Percentiles rank a stretch among this genome's conserved stretches.
Conservation (phyloP, 2,329 filamentous ascomycete genomes). For the Verticillium dahliae region DNA sequence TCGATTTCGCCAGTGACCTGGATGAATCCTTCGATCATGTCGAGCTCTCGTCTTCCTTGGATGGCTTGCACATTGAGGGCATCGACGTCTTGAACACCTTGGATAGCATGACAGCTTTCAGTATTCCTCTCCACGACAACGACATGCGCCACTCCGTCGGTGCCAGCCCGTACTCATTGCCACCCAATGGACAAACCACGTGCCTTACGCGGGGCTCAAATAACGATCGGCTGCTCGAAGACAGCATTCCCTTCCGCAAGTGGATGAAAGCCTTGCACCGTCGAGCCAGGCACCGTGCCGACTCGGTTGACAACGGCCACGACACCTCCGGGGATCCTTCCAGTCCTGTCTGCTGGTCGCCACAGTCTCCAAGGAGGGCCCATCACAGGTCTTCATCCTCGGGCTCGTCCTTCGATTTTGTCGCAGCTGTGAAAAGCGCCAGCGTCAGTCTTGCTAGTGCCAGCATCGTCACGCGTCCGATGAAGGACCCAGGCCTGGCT, state of each 20-base stretch:
- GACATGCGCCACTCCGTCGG: background rate
- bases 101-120: slow-evolving; percentile 32
- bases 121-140: slow-evolving; percentile 19
- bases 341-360: slow-evolving; percentile 15
- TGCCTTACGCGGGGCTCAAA: background rate
- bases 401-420: slow-evolving; percentile 69
- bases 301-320: slow-evolving; percentile 4
- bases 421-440: slow-evolving; percentile 75
- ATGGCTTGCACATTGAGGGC: slow-evolving; percentile 17
- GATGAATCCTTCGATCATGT: slow-evolving; percentile 23
- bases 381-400: slow-evolving; percentile 57
- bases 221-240: slow-evolving; percentile 1
- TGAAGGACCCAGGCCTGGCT: slow-evolving; percentile 43
- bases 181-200: background rate
- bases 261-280: slow-evolving; percentile 68
- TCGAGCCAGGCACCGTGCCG: slow-evolving; percentile 39
- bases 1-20: slow-evolving; percentile 19
- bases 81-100: slow-evolving; percentile 28
- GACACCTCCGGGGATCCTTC: slow-evolving; percentile 23
- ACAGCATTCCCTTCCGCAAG: slow-evolving; percentile 53
- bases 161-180: background rate
- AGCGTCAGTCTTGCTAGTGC: slow-evolving; percentile 70
- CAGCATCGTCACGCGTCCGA: slow-evolving; percentile 60
- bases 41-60: slow-evolving; percentile 19
- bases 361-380: slow-evolving; percentile 12